phyloP scores from a whole-genome alignment of 805 yeast species.

The Ogataea populi-albae region DNA sequence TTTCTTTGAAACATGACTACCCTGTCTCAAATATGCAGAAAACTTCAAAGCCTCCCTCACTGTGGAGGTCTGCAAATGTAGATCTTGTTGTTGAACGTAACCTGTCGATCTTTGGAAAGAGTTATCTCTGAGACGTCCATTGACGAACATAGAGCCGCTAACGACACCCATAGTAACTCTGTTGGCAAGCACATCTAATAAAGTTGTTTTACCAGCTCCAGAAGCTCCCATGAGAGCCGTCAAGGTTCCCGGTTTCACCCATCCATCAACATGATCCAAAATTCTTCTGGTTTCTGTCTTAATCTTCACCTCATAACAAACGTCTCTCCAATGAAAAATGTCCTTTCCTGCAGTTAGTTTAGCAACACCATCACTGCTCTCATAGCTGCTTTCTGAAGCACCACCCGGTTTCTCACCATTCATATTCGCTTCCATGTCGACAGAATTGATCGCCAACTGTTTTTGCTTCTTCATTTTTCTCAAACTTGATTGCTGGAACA shows the following conservation, averaged over 20 bases:
- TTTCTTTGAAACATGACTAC: constrained; percentile 35
- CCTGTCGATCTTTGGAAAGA: constrained; percentile 56
- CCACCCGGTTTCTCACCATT: constrained; percentile 27
- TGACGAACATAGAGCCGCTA: constrained; percentile 57
- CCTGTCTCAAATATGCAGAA: constrained; percentile 49
- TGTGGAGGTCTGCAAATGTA: constrained; percentile 49
- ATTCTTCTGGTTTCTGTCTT: constrained; percentile 59
- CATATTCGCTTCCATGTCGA: constrained; percentile 29
- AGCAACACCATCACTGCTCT: constrained; percentile 28
- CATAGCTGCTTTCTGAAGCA: constrained; percentile 24
- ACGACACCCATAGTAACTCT: constrained; percentile 55
- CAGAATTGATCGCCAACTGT: constrained; percentile 23
- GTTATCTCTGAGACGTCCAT: constrained; percentile 46
- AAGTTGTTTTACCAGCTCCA: constrained; percentile 63
- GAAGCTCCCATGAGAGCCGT: constrained; percentile 71
- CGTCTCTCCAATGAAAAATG: constrained; percentile 75
- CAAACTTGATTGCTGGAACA: constrained; percentile 52
- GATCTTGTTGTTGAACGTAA: constrained; percentile 60
- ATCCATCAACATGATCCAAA: constrained; percentile 67
- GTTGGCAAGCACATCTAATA: constrained; percentile 51
- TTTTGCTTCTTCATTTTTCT: constrained; percentile 43
- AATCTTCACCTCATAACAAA: constrained; percentile 66
- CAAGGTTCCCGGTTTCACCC: constrained; percentile 80
- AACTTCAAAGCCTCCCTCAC: constrained; percentile 54
- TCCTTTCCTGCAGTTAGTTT: constrained; percentile 37